phyloP scores from a whole-genome alignment of 129 eudicot genomes.

The Cynara cardunculus region DNA sequence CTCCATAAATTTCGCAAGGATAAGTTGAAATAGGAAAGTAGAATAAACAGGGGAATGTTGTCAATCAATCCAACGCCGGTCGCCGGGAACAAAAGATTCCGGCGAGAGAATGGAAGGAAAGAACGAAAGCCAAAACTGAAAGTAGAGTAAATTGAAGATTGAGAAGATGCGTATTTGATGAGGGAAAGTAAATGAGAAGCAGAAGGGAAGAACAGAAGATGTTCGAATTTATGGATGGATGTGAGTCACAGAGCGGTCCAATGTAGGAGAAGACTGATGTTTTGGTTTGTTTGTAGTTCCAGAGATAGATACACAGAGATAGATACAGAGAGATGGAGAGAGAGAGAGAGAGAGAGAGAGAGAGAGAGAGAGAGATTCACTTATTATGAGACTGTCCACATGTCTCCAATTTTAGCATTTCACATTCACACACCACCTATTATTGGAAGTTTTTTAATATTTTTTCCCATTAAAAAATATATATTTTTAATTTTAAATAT shows the following conservation, averaged over 20 bases:
- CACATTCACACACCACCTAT: slow-evolving; percentile 17
- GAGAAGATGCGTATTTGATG: too few relatives aligned
- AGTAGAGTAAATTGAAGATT: not conserved
- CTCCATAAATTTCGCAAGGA: not conserved
- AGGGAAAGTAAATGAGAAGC: not conserved
- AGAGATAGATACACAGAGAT: not conserved
- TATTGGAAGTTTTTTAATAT: not conserved
- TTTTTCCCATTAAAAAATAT: not conserved
- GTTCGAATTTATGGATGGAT: slow-evolving; percentile 17
- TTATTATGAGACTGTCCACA: slow-evolving; percentile 22
- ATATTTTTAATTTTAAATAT: too few relatives aligned
- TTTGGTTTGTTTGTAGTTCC: slow-evolving; percentile 5
- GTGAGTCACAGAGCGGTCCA: slow-evolving; percentile 26
- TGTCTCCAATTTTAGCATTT: slow-evolving; percentile 17
- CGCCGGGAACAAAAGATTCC: slow-evolving; percentile 10
- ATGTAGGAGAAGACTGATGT: slow-evolving; percentile 20
- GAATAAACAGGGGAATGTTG: slow-evolving; percentile 10
- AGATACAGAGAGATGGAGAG: not conserved
- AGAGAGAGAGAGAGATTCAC: not conserved
- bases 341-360: slow-evolving; percentile 4
- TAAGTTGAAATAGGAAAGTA: not conserved
- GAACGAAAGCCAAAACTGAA: too few relatives aligned
- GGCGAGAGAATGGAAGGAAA: not conserved
- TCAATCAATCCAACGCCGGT: too few relatives aligned
- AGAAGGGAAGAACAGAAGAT: slow-evolving; percentile 21